Evolutionary conservation across 306 rosid species (phyloP).

Genomic region (Cucurbita moschata): DNA sequence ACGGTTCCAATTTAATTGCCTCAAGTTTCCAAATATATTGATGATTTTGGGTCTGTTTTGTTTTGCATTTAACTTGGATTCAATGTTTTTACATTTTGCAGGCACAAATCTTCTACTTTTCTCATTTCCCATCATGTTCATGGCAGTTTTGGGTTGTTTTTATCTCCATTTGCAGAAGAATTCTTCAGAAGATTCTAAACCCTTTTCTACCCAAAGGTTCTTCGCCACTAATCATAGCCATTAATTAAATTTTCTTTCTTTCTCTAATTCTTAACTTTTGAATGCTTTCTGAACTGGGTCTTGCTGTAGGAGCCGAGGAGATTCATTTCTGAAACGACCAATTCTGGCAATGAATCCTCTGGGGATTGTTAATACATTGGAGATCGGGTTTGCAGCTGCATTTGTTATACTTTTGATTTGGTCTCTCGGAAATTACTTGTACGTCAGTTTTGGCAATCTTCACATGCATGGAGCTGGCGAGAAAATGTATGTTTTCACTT

Average conservation of each 20-base stretch:
- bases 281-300: not conserved
- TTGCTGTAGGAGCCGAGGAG: not conserved
- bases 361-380: conserved; percentile 41
- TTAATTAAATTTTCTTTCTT: no score
- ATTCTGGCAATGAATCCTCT: conserved; percentile 32
- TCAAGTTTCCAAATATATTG: not conserved
- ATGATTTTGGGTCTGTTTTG: not conserved
- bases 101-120: conserved; percentile 12
- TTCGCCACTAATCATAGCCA: not conserved
- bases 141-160: conserved; percentile 9
- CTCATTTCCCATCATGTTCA: conserved; percentile 10
- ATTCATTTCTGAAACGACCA: conserved; percentile 31
- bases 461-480: conserved; percentile 20
- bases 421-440: conserved; percentile 52
- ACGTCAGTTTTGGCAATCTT: conserved; percentile 38
- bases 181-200: not conserved
- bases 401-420: conserved; percentile 43
- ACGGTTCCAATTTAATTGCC: not conserved
- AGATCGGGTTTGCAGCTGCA: conserved; percentile 34
- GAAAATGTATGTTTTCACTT: conserved; percentile 21
- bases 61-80: not conserved
- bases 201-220: conserved; percentile 5
- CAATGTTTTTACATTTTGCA: not conserved
- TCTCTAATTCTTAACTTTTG: not conserved
- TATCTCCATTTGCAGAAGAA: conserved; percentile 6